Base-by-base conservation (phyloP, 306 rosid species). In the Vicia villosa region DNA sequence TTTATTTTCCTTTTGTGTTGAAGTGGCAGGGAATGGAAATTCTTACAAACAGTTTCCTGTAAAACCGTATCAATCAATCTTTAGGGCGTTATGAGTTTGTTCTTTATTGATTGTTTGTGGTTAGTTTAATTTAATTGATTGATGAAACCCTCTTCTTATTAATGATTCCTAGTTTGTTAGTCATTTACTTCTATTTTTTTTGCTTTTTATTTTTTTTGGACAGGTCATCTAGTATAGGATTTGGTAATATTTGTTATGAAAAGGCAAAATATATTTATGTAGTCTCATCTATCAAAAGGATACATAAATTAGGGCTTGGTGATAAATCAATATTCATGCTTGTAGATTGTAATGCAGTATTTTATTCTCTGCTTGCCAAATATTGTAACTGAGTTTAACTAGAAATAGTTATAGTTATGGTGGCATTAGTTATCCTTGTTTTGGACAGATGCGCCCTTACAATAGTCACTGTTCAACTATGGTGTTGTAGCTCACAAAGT, bases 1-100 rank as follows among this genome's bases (percentile, higher is more conserved):
- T 3, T 40, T 30, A 14, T 34, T 28, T 13, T 28, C 21, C 1
- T 28, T 24, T 70, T 24, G 59, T 11, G 43, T 77, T 66, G 30
- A 63, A 22, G 74, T 63, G 54, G 66, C 30, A 38, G 43, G 24
- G 21, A 40, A 32, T 10, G 47, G 66, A 54, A 22, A 77, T 52
- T 21, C 45, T 21, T 63, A 55, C 21, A 30, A 34, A 28, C 20
- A 26, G 17, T 77, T 63, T 54, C 43, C 22, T 63, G 32, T 37
- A 28, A 49, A 40, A 50, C 32, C 17, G 28, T 19, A 50, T 50
- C 15, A 49, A 57, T 51, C 21, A 68, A 76, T 42, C 66, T 38
- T 10, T 49, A 17, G 47, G 22, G 13, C 4, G 13, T 20, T 36
- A 56, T 46, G 50, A 36, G 14, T 46, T 9, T 47, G 4, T 43